Evolutionary conservation across 768 basidiomycete genomes (phyloP).

Genomic region (Lentinus brumalis): DNA sequence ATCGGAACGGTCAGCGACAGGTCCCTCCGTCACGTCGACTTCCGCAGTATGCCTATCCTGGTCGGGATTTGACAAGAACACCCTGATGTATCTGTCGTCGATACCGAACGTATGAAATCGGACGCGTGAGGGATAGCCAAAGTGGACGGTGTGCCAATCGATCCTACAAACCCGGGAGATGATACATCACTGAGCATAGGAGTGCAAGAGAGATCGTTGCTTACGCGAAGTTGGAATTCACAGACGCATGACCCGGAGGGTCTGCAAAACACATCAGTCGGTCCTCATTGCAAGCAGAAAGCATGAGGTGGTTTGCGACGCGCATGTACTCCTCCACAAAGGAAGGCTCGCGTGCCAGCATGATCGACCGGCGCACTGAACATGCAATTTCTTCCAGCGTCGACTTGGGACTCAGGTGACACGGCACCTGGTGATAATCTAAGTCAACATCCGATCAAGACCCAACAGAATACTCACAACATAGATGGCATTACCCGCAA

Average conservation of each 20-base stretch:
- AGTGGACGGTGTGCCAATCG: slow-evolving; percentile 18
- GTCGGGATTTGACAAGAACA: slow-evolving; percentile 16
- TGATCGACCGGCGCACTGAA: slow-evolving; percentile 10
- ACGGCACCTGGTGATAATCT: no score
- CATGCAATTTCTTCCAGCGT: not conserved
- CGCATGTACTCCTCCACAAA: slow-evolving; percentile 14
- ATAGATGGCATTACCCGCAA: slow-evolving; percentile 20
- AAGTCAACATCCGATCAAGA: no score
- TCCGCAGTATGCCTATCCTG: no score
- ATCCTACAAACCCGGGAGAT: not conserved
- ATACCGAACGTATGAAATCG: slow-evolving; percentile 10
- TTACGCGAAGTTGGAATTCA: slow-evolving; percentile 20
- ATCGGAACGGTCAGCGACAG: not conserved
- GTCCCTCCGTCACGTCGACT: not conserved
- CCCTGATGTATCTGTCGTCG: slow-evolving; percentile 12
- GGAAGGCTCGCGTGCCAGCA: slow-evolving; percentile 3
- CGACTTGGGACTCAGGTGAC: not conserved
- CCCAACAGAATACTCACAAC: slow-evolving; percentile 3
- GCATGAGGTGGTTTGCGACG: slow-evolving; percentile 18
- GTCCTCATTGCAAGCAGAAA: slow-evolving; percentile 6
- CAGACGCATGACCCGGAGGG: slow-evolving; percentile 6
- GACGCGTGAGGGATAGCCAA: slow-evolving; percentile 2
- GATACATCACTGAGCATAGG: no score
- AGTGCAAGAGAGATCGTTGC: not conserved
- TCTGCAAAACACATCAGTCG: slow-evolving; percentile 9